Evolutionary conservation across 495 filamentous ascomycete genomes (phyloP).

Genomic region (Penicillium tannophilum): DNA sequence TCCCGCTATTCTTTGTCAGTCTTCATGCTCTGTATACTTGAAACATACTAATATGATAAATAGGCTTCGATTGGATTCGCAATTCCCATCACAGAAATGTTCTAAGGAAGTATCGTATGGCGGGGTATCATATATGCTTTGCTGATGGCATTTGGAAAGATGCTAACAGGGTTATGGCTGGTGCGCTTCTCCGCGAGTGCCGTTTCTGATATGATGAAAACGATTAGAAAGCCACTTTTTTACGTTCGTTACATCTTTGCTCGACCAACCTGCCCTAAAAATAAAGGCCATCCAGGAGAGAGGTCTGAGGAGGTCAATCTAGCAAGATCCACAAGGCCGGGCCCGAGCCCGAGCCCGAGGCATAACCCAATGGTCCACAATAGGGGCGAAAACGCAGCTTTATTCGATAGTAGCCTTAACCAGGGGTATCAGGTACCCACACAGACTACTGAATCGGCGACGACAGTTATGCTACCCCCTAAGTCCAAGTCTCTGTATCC

Average conservation of each 20-base stretch:
- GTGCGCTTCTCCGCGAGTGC: constrained; percentile 44
- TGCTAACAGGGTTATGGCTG: constrained; percentile 65
- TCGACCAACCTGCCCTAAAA: background rate
- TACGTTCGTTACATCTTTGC: constrained; percentile 14
- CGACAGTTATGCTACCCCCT: constrained; percentile 10
- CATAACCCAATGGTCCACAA: background rate
- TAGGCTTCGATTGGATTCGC: constrained; percentile 77
- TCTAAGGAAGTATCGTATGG: constrained; percentile 64
- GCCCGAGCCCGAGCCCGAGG: background rate
- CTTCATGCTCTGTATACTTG: background rate
- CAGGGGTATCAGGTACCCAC: background rate
- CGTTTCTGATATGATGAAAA: constrained; percentile 8
- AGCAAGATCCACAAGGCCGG: background rate
- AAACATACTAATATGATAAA: background rate
- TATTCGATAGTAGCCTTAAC: background rate
- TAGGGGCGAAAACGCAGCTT: background rate
- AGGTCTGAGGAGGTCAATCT: background rate
- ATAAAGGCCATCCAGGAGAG: background rate
- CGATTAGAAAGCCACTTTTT: constrained; percentile 11
- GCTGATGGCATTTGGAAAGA: constrained; percentile 70
- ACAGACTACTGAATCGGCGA: background rate
- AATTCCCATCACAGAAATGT: constrained; percentile 74
- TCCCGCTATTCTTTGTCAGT: constrained; percentile 75
- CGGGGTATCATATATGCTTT: constrained; percentile 69
- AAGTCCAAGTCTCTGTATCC: constrained; percentile 62